Evolutionary conservation across 2,329 filamentous ascomycete species (phyloP).

Genomic region (Cladosporium sp.): DNA sequence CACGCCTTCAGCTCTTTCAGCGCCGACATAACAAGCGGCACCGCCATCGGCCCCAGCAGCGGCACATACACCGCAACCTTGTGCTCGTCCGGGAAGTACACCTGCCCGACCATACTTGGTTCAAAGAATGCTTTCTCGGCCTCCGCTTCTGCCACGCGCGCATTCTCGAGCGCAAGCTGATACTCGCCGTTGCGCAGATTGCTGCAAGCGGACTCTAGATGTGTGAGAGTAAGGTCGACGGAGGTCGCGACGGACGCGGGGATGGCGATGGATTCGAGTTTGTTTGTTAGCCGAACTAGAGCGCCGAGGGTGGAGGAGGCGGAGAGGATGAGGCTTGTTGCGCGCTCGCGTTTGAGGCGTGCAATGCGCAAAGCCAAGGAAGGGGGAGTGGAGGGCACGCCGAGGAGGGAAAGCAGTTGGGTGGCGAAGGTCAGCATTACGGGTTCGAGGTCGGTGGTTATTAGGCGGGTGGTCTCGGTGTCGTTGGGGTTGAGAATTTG

Average conservation of each 20-base stretch:
- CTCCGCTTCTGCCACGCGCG: constrained; percentile 78
- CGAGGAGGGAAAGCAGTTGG: constrained; percentile 82
- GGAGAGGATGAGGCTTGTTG: constrained; percentile 78
- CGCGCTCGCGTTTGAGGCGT: constrained; percentile 78
- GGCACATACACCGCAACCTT: constrained; percentile 96
- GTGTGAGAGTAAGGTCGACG: constrained; percentile 72
- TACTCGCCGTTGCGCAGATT: constrained; percentile 60
- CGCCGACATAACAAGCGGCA: constrained; percentile 79
- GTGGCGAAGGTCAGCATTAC: constrained; percentile 87
- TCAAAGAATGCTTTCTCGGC: constrained; percentile 96
- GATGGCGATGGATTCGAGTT: constrained; percentile 86
- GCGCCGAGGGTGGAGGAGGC: constrained; percentile 94
- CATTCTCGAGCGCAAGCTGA: constrained; percentile 68
- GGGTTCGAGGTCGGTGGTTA: constrained; percentile 64
- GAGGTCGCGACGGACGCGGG: constrained; percentile 81
- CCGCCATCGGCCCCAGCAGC: constrained; percentile 81
- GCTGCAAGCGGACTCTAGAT: constrained; percentile 72
- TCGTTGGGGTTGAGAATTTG: constrained; percentile 58
- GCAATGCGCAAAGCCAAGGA: constrained; percentile 82
- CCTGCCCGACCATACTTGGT: constrained; percentile 97
- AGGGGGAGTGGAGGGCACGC: constrained; percentile 70
- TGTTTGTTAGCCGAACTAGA: constrained; percentile 76
- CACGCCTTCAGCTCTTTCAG: constrained; percentile 66
- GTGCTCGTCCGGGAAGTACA: constrained; percentile 98
- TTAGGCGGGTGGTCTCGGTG: constrained; percentile 46